Evolutionary conservation across 179 eudicot genomes (phyloP), one percentile per base, ranked within the genome.

Genomic region (Nepenthes alata): DNA sequence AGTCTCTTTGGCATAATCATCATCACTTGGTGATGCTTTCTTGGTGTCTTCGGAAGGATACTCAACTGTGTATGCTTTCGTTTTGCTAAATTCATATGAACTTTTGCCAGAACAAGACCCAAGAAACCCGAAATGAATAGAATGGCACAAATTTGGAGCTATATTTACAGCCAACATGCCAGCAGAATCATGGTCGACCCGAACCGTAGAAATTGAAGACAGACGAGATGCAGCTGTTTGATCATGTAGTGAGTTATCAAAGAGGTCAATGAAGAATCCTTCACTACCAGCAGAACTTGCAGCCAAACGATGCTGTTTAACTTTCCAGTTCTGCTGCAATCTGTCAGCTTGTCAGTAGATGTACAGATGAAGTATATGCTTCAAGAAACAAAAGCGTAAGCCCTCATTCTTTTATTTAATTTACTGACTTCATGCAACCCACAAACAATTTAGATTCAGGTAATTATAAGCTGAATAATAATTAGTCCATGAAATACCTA

Each of bases 271-370:
- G 66, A 84, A 85, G 76, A 91, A 91, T 58, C 98, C 96, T 62
- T 91, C 98, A 53, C 87, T 91, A 67, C 91, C 80, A 70, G 89
- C 77, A 72, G 89, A 79, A 75, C 81, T 77, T 63, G 91, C 80
- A 1, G 78, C 85, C 80, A 84, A 58, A 14, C 98, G 87, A 68
- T 84, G 89, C 72, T 96, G 77, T 67, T 91, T 89, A 70, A 91
- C 83, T 80, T 91, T 91, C 98, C 98, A 91, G 70, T 91, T 91
- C 72, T 86, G 96, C 83, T 91, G 98, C 80, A 91, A 70, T 78
- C 98, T 91, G 80, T 72, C 55, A 45, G 73, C 61, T 68, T 53
- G 72, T 77, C 58, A 75, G 79, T 39, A 63, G 69, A 68, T 53
- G 56, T 2, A 2, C 9, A 4, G 37, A 45, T 35, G 12, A 59